These are phyloP conservation scores for Tetrahymena elliotti DNA, from an alignment of 73 alveolate genomes.

Conservation along the genomic window DNA sequence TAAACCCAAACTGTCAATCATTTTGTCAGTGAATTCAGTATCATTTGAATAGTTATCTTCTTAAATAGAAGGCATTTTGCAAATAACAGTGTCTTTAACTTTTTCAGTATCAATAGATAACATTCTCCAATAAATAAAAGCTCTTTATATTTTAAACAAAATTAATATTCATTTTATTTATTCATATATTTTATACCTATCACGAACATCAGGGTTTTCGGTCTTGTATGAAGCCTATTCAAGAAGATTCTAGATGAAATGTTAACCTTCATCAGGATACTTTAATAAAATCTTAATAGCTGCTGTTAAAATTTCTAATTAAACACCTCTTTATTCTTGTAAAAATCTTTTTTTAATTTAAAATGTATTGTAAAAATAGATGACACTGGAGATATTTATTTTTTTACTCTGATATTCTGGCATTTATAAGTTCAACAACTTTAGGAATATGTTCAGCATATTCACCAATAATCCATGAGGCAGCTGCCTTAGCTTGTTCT, in stretches of 20 bases:
- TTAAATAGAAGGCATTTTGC: constrained; percentile 4
- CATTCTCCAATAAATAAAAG: constrained; percentile 68
- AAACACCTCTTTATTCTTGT: constrained; percentile 49
- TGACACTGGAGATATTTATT: constrained; percentile 24
- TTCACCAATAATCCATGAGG: constrained; percentile 36
- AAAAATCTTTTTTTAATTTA: constrained; percentile 33
- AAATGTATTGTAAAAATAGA: constrained; percentile 22
- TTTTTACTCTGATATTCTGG: constrained; percentile 44
- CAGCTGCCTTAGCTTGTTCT: constrained; percentile 23
- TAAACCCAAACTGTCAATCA: not conserved
- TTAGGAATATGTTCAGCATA: constrained; percentile 39
- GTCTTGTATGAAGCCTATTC: constrained; percentile 51
- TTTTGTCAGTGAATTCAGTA: not conserved
- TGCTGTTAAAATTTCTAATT: constrained; percentile 38
- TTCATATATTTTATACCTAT: not conserved
- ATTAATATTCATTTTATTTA: not conserved
- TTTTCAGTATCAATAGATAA: constrained; percentile 61
- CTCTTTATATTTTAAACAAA: constrained; percentile 18
- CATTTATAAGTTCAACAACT: constrained; percentile 43
- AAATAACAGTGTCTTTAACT: constrained; percentile 55
- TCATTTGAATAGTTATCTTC: not conserved
- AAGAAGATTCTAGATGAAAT: constrained; percentile 36
- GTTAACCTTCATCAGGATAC: constrained; percentile 30
- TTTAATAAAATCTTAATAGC: constrained; percentile 14
- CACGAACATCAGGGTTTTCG: constrained; percentile 67